Base-by-base conservation (phyloP, 805 yeast species). In the Ogataea henricii region DNA sequence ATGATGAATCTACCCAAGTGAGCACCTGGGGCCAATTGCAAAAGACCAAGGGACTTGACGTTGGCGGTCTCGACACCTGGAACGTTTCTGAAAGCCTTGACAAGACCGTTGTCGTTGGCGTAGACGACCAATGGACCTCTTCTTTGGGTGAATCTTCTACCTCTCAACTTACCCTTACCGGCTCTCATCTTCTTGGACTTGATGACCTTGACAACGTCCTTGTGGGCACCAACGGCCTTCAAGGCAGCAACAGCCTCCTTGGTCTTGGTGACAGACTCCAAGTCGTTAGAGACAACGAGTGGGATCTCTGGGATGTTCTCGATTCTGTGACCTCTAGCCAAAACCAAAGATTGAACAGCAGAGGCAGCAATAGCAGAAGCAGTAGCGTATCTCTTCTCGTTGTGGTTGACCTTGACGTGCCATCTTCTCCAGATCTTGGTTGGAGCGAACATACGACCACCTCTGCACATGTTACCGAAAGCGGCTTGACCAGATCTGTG, bases 391-490 rank as follows among this genome's bases (percentile, higher is more conserved):
- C 98, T 91, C 87, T 92, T 92, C 83, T 94, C 96, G 89, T 92
- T 92, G 79, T 90, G 97, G 96, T 94, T 94, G 72, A 94, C 96
- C 87, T 91, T 94, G 72, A 94, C 96, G 90, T 94, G 96, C 99
- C 99, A 94, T 82, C 85, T 92, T 88, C 99, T 90, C 99, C 99
- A 94, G 79, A 96, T 91, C 86, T 94, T 94, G 79, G 99, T 94
- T 77, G 99, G 99, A 78, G 99, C 97, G 73, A 94, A 94, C 98
- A 94, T 94, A 81, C 99, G 96, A 83, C 99, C 99, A 78, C 97
- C 97, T 81, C 99, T 92, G 85, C 99, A 94, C 99, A 94, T 94
- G 94, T 94, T 94, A 87, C 99, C 99, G 85, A 94, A 94, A 75
- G 99, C 99, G 78, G 90, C 99, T 81, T 94, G 99, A 78, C 99